phyloP scores from a whole-genome alignment of 2,329 filamentous ascomycete species.

The Sporothrix sp. region DNA sequence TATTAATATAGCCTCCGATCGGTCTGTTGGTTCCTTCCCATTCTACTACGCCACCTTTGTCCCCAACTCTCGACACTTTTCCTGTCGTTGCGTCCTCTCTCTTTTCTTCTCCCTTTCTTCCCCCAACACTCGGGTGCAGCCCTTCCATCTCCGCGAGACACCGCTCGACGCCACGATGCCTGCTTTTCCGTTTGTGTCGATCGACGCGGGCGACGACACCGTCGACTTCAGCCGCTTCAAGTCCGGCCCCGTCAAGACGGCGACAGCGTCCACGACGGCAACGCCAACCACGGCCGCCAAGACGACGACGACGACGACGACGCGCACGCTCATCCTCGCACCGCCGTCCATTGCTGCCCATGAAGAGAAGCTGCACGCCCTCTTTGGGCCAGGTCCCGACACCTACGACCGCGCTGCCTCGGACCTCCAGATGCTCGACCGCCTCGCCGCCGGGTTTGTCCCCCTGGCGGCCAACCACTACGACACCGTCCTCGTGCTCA shows the following conservation, averaged over 20 bases:
- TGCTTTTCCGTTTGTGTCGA: slow-evolving; percentile 14
- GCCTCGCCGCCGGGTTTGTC: slow-evolving; percentile 72
- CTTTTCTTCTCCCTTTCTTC: neutral
- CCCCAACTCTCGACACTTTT: no score
- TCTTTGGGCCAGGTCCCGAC: slow-evolving; percentile 49
- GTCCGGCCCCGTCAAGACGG: neutral
- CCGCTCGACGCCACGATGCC: slow-evolving; percentile 13
- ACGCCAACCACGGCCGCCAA: neutral
- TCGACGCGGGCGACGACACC: slow-evolving; percentile 15
- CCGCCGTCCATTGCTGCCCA: slow-evolving; percentile 84
- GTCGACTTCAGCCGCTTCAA: slow-evolving; percentile 5
- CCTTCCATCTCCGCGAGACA: neutral
- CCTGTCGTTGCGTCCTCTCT: neutral
- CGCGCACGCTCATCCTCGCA: slow-evolving; percentile 44
- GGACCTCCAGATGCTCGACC: slow-evolving; percentile 96
- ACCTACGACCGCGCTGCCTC: slow-evolving; percentile 65
- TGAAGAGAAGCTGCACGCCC: slow-evolving; percentile 61
- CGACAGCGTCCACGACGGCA: slow-evolving; percentile 16
- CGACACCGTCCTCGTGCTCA: slow-evolving; percentile 74
- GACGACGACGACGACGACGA: neutral
- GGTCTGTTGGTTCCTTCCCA: neutral
- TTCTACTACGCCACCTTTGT: no score
- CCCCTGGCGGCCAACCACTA: slow-evolving; percentile 68
- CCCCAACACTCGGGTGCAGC: neutral
- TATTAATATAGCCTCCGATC: no score